Evolutionary conservation across 148 eudicot species (phyloP).

Genomic region (Cornus suecica): DNA sequence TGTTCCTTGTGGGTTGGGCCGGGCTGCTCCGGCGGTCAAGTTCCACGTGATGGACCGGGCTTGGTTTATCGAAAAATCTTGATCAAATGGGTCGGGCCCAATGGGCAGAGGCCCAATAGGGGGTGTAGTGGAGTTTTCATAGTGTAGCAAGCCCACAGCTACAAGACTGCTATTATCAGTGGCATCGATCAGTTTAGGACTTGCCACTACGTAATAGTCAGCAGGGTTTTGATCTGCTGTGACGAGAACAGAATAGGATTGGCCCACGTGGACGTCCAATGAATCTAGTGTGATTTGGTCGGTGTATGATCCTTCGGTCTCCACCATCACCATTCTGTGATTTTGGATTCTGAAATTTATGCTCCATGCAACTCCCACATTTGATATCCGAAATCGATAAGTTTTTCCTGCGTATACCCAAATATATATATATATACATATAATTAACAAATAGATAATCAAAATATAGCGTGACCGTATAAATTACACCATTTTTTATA

Average conservation of each 20-base stretch:
- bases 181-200: constrained; percentile 24
- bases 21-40: constrained; percentile 38
- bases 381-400: constrained; percentile 34
- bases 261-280: constrained; percentile 40
- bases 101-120: constrained; percentile 27
- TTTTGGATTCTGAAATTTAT: constrained; percentile 40
- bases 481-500: too few relatives aligned
- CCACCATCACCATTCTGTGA: constrained; percentile 34
- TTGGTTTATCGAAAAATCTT: constrained; percentile 28
- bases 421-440: not conserved
- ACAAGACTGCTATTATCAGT: constrained; percentile 14
- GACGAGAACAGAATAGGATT: constrained; percentile 40
- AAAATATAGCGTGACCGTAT: too few relatives aligned
- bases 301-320: constrained; percentile 44
- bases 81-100: constrained; percentile 41
- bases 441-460: not conserved
- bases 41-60: constrained; percentile 27
- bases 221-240: constrained; percentile 30
- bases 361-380: constrained; percentile 28
- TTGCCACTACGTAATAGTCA: constrained; percentile 45
- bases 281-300: constrained; percentile 30
- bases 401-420: constrained; percentile 23
- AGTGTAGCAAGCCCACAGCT: constrained; percentile 31
- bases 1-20: constrained; percentile 46
- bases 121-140: constrained; percentile 18